A percentile compares a stretch with the other conserved stretches of the same genome.
phyloP scores from a whole-genome alignment of 2,329 filamentous ascomycete genomes.

The Seiridium cupressi region DNA sequence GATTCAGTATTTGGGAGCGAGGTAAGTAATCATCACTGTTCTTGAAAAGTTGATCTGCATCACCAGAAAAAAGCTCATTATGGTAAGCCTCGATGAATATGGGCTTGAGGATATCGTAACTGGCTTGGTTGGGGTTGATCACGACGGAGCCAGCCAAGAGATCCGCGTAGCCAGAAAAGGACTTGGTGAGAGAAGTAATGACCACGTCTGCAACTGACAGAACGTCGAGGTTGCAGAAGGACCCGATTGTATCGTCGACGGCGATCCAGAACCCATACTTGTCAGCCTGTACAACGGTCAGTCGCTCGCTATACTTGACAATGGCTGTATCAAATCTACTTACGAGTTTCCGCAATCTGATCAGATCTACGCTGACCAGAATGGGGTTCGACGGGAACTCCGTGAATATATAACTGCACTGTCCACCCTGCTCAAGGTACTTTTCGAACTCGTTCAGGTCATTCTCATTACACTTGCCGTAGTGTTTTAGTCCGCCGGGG shows the following conservation, averaged over 20 bases:
- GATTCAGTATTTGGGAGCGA: conserved; percentile 37
- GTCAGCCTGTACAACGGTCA: conserved; percentile 26
- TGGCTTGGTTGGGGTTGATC: conserved; percentile 17
- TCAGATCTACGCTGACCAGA: conserved; percentile 38
- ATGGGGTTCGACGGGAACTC: conserved; percentile 51
- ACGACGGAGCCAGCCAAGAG: conserved; percentile 20
- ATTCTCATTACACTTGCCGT: conserved; percentile 39
- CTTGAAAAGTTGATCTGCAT: conserved; percentile 42
- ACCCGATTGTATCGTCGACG: conserved; percentile 47
- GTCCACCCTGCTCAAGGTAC: conserved; percentile 38
- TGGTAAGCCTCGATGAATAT: conserved; percentile 25
- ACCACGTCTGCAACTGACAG: conserved; percentile 47
- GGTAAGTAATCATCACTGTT: conserved; percentile 44
- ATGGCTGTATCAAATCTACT: conserved; percentile 13
- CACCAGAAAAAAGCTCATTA: conserved; percentile 46
- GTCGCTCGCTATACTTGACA: not conserved
- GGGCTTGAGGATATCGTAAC: conserved; percentile 15
- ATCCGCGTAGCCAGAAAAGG: conserved; percentile 55
- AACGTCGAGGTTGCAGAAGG: conserved; percentile 50
- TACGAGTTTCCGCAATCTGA: conserved; percentile 37
- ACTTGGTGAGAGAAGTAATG: conserved; percentile 48
- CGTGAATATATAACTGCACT: conserved; percentile 44
- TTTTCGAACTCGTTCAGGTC: conserved; percentile 43
- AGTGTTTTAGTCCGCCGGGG: conserved; percentile 43
- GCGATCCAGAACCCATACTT: conserved; percentile 43